Conservation (phyloP, 352 stramenopile genomes). For the Aphanomyces cochlioides region DNA sequence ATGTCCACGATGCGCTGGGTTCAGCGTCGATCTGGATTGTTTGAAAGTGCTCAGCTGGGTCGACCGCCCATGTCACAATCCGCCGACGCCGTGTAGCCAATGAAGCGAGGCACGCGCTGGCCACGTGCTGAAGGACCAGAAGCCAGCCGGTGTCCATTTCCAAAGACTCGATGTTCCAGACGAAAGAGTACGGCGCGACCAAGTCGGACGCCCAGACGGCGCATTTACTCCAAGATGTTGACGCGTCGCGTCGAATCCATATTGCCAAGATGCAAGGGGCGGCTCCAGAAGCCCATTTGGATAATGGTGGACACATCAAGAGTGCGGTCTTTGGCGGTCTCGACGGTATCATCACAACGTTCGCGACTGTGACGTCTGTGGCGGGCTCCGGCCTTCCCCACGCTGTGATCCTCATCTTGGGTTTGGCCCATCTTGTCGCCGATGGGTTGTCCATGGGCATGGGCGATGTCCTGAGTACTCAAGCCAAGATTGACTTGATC, state of each 20-base stretch:
- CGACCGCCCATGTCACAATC: too few species aligned
- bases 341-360: constrained; percentile 95
- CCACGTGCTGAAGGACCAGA: not conserved
- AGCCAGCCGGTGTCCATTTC: not conserved
- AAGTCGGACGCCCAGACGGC: constrained; percentile 6
- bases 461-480: constrained; percentile 91
- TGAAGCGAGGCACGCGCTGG: not conserved
- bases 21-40: too few species aligned
- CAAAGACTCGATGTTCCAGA: constrained; percentile 5
- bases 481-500: constrained; percentile 91
- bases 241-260: constrained; percentile 19
- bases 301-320: constrained; percentile 74
- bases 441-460: constrained; percentile 95
- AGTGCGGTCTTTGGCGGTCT: constrained; percentile 92
- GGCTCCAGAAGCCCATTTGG: constrained; percentile 70
- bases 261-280: constrained; percentile 35
- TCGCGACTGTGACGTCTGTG: constrained; percentile 93
- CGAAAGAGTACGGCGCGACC: constrained; percentile 15
- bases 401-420: constrained; percentile 93
- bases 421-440: constrained; percentile 92
- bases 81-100: too few species aligned
- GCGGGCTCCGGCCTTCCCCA: constrained; percentile 86
- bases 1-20: too few species aligned
- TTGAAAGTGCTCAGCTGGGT: too few species aligned
- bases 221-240: constrained; percentile 9